These are phyloP conservation scores for Paratinospora sagittata DNA, from an alignment of 164 flowering plant species.

Conservation along the genomic window DNA sequence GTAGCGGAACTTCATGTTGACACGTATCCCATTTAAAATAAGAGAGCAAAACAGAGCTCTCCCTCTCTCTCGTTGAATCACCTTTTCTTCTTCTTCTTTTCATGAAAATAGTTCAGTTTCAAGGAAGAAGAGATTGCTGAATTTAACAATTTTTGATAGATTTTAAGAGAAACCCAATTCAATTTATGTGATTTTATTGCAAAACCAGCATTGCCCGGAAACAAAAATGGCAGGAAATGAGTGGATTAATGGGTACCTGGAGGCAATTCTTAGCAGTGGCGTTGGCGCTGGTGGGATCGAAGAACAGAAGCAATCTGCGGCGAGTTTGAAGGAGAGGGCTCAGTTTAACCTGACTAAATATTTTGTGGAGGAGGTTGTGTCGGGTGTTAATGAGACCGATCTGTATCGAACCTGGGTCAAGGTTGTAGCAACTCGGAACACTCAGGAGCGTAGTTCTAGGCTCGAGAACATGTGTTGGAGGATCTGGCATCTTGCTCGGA, in stretches of 20 bases:
- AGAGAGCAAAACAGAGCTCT: not conserved
- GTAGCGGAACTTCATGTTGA: not conserved
- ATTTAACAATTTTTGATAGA: not conserved
- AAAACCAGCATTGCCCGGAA: no score
- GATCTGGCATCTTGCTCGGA: slow-evolving; percentile 92
- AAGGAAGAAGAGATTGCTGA: not conserved
- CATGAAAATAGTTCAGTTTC: not conserved
- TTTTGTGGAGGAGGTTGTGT: slow-evolving; percentile 37
- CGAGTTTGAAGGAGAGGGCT: slow-evolving; percentile 14
- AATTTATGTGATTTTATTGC: no score
- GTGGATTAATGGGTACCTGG: slow-evolving; percentile 25
- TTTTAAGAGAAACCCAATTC: no score
- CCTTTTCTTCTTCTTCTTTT: no score
- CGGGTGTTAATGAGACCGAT: slow-evolving; percentile 86
- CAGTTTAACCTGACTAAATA: slow-evolving; percentile 82
- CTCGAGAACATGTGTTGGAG: slow-evolving; percentile 99
- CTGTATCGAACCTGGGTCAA: slow-evolving; percentile 94
- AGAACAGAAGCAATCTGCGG: slow-evolving; percentile 10
- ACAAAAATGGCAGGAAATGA: slow-evolving; percentile 21
- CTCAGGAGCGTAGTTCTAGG: slow-evolving; percentile 73
- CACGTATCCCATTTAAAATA: not conserved
- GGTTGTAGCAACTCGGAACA: slow-evolving; percentile 91
- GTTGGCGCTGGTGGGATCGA: slow-evolving; percentile 7
- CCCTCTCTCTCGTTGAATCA: not conserved
- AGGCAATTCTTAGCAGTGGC: slow-evolving; percentile 16